Conservation (phyloP, 2,329 filamentous ascomycete genomes). For the Orbilia ellipsospora region DNA sequence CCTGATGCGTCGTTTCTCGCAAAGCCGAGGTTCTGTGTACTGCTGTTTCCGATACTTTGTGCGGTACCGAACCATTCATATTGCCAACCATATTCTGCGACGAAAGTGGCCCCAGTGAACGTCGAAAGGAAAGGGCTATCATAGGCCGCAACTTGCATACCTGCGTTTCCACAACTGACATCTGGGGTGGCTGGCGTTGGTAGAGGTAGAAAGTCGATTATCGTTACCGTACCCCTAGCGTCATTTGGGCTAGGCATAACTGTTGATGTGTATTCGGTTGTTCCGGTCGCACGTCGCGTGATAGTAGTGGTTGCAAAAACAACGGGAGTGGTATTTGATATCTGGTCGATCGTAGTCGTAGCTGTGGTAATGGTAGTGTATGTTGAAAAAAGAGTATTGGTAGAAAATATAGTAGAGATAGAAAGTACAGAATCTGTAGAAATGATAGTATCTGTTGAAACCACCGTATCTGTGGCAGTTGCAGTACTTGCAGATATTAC, state of each 20-base stretch:
- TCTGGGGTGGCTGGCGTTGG: conserved; percentile 15
- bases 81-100: background rate
- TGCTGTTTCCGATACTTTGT: background rate
- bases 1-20: background rate
- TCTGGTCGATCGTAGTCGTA: background rate
- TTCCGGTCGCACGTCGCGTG: background rate
- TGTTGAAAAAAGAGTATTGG: background rate
- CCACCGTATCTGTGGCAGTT: background rate
- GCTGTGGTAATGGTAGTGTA: background rate
- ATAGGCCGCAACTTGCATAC: conserved; percentile 17
- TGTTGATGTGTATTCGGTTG: background rate
- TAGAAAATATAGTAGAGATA: background rate
- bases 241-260: background rate
- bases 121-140: conserved; percentile 1
- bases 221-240: background rate
- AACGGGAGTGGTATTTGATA: background rate
- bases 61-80: background rate
- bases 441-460: background rate
- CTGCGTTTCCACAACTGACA: conserved; percentile 17
- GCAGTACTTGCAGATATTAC: background rate
- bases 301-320: background rate
- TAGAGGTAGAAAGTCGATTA: background rate
- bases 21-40: background rate
- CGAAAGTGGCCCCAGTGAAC: background rate
- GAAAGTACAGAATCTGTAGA: background rate